These are phyloP conservation scores for Boletus subcaerulescens DNA, from an alignment of 768 basidiomycete genomes.

Conservation along the genomic window DNA sequence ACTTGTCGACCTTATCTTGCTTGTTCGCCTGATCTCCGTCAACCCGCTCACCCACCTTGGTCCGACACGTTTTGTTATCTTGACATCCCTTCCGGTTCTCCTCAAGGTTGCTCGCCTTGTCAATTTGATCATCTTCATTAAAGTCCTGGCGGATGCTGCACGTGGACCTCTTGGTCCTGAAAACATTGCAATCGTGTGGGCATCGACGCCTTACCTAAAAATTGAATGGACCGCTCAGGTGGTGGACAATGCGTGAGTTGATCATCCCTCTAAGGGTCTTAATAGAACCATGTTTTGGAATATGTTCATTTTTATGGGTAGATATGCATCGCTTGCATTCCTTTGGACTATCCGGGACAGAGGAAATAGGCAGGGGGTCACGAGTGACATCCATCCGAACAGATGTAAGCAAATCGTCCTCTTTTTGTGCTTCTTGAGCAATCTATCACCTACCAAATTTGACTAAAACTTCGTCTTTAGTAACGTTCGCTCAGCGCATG, in stretches of 20 bases:
- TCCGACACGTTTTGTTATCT: conserved; percentile 10
- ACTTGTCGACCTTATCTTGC: conserved; percentile 28
- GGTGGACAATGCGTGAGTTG: conserved; percentile 28
- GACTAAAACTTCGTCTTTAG: not conserved
- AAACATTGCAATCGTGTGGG: conserved; percentile 18
- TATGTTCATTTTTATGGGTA: not conserved
- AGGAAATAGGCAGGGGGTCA: conserved; percentile 11
- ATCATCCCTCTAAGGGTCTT: not conserved
- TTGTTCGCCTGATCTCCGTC: conserved; percentile 28
- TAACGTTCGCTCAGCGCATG: conserved; percentile 22
- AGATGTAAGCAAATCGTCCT: not conserved
- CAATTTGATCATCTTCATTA: conserved; percentile 30
- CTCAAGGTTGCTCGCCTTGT: conserved; percentile 29
- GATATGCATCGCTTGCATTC: conserved; percentile 28
- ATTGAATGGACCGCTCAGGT: conserved; percentile 33
- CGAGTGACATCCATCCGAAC: conserved; percentile 17
- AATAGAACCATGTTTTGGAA: not conserved
- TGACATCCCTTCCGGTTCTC: conserved; percentile 24
- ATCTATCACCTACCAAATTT: not conserved
- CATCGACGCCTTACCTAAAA: conserved; percentile 27
- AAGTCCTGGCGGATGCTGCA: conserved; percentile 18
- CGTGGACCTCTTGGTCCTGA: conserved; percentile 17
- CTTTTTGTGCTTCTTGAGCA: not conserved
- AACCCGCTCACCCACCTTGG: conserved; percentile 21
- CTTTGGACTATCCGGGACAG: conserved; percentile 25